A percentile compares a stretch with the other conserved stretches of the same genome.
These are phyloP conservation scores for Penicillium nordicum DNA, from an alignment of 2,329 filamentous ascomycete species.

Conservation along the genomic window DNA sequence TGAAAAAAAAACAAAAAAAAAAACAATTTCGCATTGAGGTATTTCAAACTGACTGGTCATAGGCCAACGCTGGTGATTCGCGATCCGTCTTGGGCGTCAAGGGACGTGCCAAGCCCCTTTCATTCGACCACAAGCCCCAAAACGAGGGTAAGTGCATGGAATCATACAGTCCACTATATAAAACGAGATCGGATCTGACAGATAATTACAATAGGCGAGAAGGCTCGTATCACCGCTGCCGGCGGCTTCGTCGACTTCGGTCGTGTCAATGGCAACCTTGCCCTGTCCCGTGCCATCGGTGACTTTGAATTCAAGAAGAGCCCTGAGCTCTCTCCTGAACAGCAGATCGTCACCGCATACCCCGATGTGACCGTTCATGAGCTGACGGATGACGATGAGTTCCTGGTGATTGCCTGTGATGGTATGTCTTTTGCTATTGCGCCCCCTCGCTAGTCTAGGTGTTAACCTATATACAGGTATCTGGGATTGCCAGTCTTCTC, in stretches of 20 bases:
- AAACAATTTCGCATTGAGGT: background rate
- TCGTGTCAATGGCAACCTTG: slow-evolving; percentile 95
- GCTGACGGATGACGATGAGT: slow-evolving; percentile 89
- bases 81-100: slow-evolving; percentile 94
- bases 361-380: slow-evolving; percentile 93
- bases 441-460: slow-evolving; percentile 3
- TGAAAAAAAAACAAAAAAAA: background rate
- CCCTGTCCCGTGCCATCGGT: slow-evolving; percentile 92
- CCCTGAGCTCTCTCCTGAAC: slow-evolving; percentile 91
- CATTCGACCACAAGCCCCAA: slow-evolving; percentile 98
- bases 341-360: slow-evolving; percentile 96
- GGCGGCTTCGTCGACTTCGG: slow-evolving; percentile 98
- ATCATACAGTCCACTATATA: background rate
- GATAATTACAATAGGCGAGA: slow-evolving; percentile 65
- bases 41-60: slow-evolving; percentile 24
- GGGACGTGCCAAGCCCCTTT: slow-evolving; percentile 92
- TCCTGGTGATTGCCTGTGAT: slow-evolving; percentile 87
- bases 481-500: slow-evolving; percentile 98
- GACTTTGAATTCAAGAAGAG: slow-evolving; percentile 99
- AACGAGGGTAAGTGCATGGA: slow-evolving; percentile 69
- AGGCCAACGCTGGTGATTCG: slow-evolving; percentile 98
- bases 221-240: slow-evolving; percentile 89
- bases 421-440: slow-evolving; percentile 54
- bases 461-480: slow-evolving; percentile 64
- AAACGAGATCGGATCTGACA: slow-evolving; percentile 8